Conservation (phyloP, 768 basidiomycete genomes). For the Galerina marginata region DNA sequence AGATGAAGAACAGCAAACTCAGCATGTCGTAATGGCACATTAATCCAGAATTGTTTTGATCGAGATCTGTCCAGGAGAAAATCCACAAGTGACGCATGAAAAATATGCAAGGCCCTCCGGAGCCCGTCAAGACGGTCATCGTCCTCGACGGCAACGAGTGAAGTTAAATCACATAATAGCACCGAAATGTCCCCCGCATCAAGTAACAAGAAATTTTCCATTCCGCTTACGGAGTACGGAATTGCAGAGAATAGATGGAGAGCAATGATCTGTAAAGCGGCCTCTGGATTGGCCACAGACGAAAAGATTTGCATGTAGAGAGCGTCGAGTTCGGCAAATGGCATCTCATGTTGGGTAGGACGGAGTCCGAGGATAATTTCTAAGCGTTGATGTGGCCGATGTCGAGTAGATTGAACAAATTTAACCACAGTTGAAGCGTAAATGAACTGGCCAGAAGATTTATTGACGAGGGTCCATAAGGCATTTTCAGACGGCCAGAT, state of each 20-base stretch:
- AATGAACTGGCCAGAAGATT: slow-evolving; percentile 12
- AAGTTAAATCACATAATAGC: too few relatives aligned
- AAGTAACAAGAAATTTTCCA: too few relatives aligned
- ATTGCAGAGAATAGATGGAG: not conserved
- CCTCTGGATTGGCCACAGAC: not conserved
- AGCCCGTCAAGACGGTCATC: too few relatives aligned
- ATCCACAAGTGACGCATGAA: too few relatives aligned
- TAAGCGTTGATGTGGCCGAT: slow-evolving; percentile 6
- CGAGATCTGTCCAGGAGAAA: too few relatives aligned
- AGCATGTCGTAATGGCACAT: too few relatives aligned
- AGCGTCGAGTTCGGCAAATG: slow-evolving; percentile 10
- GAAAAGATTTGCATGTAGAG: slow-evolving; percentile 7
- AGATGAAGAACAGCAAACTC: too few relatives aligned
- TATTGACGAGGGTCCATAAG: not conserved
- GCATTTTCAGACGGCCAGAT: not conserved
- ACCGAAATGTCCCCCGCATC: too few relatives aligned
- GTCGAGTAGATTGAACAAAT: not conserved
- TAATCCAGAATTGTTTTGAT: too few relatives aligned
- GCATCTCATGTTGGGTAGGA: not conserved
- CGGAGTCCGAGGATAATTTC: slow-evolving; percentile 4
- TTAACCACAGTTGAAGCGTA: slow-evolving; percentile 7
- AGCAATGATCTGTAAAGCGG: not conserved
- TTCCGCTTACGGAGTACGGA: too few relatives aligned
- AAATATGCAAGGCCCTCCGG: too few relatives aligned
- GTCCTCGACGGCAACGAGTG: too few relatives aligned